These are phyloP conservation scores for Claviceps africana DNA, from an alignment of 2,329 filamentous ascomycete species.

Conservation along the genomic window DNA sequence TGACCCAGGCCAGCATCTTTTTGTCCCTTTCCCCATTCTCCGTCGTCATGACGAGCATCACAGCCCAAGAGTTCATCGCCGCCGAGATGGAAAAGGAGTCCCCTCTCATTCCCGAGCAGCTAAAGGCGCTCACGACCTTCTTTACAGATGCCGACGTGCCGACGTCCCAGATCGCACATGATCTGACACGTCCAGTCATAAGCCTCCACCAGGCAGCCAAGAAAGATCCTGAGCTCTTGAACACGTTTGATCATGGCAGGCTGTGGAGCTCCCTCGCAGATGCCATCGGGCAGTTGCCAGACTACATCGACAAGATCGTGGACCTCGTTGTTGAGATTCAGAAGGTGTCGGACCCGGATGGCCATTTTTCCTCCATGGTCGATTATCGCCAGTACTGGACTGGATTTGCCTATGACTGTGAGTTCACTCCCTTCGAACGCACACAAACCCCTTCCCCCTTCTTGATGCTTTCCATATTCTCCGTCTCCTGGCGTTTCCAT, in stretches of 20 bases:
- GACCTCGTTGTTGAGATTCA: constrained; percentile 2
- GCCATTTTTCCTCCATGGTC: not conserved
- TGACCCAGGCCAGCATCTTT: not conserved
- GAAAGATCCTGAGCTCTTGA: not conserved
- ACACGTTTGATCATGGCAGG: not conserved
- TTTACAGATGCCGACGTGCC: not conserved
- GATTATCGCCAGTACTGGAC: not conserved
- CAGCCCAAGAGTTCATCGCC: not conserved
- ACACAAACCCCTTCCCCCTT: too few relatives aligned
- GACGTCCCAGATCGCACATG: not conserved
- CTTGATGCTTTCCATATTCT: not conserved
- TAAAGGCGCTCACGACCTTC: not conserved
- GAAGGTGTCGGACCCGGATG: not conserved
- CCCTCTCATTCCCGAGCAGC: not conserved
- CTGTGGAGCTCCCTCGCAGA: not conserved
- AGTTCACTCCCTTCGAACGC: not conserved
- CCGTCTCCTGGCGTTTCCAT: not conserved
- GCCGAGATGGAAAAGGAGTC: not conserved
- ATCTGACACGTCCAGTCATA: not conserved
- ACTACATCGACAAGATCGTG: not conserved
- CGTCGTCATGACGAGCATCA: not conserved
- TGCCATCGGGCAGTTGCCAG: not conserved
- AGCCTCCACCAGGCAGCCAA: not conserved
- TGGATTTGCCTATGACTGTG: constrained; percentile 1
- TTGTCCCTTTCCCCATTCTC: not conserved